A percentile compares a stretch with the other conserved stretches of the same genome.
phyloP scores from a whole-genome alignment of 2,329 filamentous ascomycete genomes.

The Curvularia verruculosa region DNA sequence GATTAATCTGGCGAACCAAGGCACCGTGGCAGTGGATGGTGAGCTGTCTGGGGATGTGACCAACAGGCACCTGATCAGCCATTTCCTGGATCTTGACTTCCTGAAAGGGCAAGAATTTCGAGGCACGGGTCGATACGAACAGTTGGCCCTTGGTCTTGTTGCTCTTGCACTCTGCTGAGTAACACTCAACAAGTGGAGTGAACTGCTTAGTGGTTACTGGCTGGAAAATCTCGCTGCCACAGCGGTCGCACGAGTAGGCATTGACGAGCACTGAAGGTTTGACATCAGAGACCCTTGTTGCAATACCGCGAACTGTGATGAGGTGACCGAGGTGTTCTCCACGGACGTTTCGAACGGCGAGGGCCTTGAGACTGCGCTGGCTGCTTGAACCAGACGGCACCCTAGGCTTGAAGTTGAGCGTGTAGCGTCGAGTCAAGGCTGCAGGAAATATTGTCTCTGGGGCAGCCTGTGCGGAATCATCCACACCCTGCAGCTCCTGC shows the following conservation, averaged over 20 bases:
- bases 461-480: constrained; percentile 63
- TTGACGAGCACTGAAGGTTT: constrained; percentile 98
- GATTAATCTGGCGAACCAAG: constrained; percentile 84
- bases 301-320: constrained; percentile 92
- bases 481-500: constrained; percentile 51
- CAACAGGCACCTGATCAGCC: constrained; percentile 98
- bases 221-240: constrained; percentile 97
- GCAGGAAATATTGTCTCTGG: constrained; percentile 84
- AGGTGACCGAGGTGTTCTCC: constrained; percentile 92
- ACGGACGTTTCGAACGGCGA: constrained; percentile 91
- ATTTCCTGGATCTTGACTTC: constrained; percentile 99
- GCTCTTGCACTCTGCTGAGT: constrained; percentile 84
- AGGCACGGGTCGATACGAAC: constrained; percentile 91
- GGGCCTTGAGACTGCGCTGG: constrained; percentile 63
- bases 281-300: constrained; percentile 94
- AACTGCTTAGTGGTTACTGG: constrained; percentile 91
- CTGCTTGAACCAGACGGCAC: constrained; percentile 73
- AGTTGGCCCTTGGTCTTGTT: constrained; percentile 95
- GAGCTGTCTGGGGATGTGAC: constrained; percentile 90
- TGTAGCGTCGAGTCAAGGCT: constrained; percentile 91
- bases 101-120: constrained; percentile 96
- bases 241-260: constrained; percentile 96
- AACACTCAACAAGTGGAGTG: constrained; percentile 82
- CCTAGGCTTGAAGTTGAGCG: constrained; percentile 91
- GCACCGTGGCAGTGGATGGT: constrained; percentile 90